Conservation (phyloP, 1,139 yeast genomes). For the Debaryomycetaceae sp. region DNA sequence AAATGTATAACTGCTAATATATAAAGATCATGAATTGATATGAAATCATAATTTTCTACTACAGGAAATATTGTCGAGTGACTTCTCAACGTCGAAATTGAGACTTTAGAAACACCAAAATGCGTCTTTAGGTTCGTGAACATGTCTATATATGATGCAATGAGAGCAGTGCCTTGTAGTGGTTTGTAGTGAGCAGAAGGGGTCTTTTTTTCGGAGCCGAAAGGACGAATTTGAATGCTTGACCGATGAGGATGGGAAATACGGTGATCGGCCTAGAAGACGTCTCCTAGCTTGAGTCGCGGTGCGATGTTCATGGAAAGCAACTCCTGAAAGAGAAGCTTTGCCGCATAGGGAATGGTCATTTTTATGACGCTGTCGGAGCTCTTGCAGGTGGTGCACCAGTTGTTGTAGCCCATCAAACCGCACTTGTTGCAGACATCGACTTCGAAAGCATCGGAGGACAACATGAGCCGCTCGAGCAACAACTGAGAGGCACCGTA, state of each 20-base stretch:
- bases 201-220: no score
- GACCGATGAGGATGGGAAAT: neutral
- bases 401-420: slow-evolving; percentile 95
- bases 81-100: neutral
- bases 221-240: neutral
- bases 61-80: neutral
- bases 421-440: slow-evolving; percentile 95
- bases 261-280: slow-evolving; percentile 37
- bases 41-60: neutral
- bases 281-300: slow-evolving; percentile 83
- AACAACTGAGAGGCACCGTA: slow-evolving; percentile 96
- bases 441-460: slow-evolving; percentile 97
- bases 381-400: slow-evolving; percentile 95
- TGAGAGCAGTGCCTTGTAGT: no score
- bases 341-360: slow-evolving; percentile 98
- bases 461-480: slow-evolving; percentile 90
- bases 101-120: neutral
- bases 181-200: no score
- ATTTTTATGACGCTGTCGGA: slow-evolving; percentile 83
- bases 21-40: neutral
- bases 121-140: neutral
- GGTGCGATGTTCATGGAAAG: slow-evolving; percentile 98
- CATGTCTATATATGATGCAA: no score
- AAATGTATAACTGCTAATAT: neutral
- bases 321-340: slow-evolving; percentile 90